Percentiles rank a stretch among this genome's conserved stretches.
Evolutionary conservation across 352 stramenopile species (phyloP).

Genomic region (Globisporangium solare): DNA sequence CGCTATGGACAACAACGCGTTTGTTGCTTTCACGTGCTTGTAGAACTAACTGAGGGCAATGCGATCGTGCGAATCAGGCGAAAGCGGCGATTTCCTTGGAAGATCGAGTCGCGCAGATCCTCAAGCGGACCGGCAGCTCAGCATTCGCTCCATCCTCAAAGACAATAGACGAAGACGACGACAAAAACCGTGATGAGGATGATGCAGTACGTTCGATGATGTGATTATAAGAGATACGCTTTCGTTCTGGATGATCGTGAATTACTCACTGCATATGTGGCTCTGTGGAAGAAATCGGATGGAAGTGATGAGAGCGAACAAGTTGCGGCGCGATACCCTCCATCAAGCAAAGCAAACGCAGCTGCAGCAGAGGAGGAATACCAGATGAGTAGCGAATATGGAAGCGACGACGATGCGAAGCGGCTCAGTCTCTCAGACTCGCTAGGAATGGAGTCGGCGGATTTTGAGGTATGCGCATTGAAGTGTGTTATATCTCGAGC

Average conservation of each 20-base stretch:
- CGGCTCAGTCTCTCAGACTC: slow-evolving; percentile 60
- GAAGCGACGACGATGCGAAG: slow-evolving; percentile 18
- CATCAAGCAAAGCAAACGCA: not conserved
- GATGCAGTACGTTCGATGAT: slow-evolving; percentile 2
- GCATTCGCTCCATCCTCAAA: slow-evolving; percentile 16
- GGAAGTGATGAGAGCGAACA: slow-evolving; percentile 1
- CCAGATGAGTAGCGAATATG: slow-evolving; percentile 6
- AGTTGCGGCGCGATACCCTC: not conserved
- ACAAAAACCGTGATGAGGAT: slow-evolving; percentile 15
- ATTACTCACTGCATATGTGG: not conserved
- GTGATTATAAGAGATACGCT: not conserved
- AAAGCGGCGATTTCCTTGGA: slow-evolving; percentile 45
- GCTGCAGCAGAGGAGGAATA: slow-evolving; percentile 8
- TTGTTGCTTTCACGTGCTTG: no score
- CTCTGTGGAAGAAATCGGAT: slow-evolving; percentile 5
- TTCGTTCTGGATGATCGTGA: not conserved
- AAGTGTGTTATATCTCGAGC: no score
- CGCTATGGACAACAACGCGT: not conserved
- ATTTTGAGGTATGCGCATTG: slow-evolving; percentile 57
- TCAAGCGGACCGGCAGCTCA: slow-evolving; percentile 71
- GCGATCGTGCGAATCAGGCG: slow-evolving; percentile 4
- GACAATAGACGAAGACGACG: slow-evolving; percentile 21
- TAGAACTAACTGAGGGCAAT: not conserved
- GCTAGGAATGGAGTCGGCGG: slow-evolving; percentile 63
- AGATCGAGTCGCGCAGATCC: slow-evolving; percentile 69